Evolutionary conservation across 768 basidiomycete genomes (phyloP).

Genomic region (Lenzites betulinus): DNA sequence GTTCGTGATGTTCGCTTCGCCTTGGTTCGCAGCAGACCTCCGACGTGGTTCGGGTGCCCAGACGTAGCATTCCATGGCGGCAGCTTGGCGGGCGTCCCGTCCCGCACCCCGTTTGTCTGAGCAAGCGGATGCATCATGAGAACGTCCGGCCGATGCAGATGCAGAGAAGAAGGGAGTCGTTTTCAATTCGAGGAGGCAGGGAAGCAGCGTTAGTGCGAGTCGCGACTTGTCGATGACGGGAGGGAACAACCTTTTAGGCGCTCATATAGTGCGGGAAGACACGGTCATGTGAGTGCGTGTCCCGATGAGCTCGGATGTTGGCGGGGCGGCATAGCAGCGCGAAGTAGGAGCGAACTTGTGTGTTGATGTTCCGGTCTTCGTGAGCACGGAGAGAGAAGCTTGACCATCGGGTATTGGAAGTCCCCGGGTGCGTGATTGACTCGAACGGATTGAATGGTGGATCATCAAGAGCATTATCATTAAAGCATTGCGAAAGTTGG

Average conservation of each 20-base stretch:
- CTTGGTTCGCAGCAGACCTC: not conserved
- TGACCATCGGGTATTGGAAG: too few species aligned
- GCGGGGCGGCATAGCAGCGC: too few species aligned
- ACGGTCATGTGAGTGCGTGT: not conserved
- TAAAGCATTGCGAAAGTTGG: not conserved
- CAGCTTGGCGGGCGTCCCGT: not conserved
- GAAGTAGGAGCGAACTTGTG: too few species aligned
- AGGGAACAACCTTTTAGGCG: not conserved
- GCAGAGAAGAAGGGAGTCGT: not conserved
- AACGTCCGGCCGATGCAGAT: not conserved
- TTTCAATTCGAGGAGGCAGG: not conserved
- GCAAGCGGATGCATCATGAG: too few species aligned
- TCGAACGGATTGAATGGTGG: too few species aligned
- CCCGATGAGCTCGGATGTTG: not conserved
- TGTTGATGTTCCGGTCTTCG: too few species aligned
- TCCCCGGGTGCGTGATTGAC: too few species aligned
- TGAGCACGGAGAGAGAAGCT: too few species aligned
- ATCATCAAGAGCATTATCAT: conserved; percentile 6
- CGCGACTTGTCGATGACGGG: not conserved
- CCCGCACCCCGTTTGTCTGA: not conserved
- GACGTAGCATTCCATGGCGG: conserved; percentile 5
- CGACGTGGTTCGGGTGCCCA: conserved; percentile 1
- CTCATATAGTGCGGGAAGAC: not conserved
- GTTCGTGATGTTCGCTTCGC: not conserved
- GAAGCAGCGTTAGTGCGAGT: not conserved